phyloP scores from a whole-genome alignment of 371 early-diverging fungal species.

The Conidiobolus coronatus region DNA sequence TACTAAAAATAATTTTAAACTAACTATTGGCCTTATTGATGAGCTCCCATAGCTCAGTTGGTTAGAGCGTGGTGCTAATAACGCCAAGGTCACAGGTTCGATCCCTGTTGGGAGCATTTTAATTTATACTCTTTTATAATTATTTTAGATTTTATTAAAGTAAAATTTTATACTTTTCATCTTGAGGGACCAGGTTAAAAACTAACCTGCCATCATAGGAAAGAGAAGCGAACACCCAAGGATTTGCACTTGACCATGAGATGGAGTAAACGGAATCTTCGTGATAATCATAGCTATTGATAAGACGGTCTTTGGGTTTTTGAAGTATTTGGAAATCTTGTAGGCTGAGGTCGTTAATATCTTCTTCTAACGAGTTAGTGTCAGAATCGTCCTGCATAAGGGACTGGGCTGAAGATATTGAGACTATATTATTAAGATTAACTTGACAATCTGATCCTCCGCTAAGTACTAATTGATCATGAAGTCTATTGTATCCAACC shows the following conservation, averaged over 20 bases:
- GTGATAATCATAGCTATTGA: slow-evolving; percentile 40
- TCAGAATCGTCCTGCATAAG: slow-evolving; percentile 9
- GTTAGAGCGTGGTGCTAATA: slow-evolving; percentile 29
- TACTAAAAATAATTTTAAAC: no score
- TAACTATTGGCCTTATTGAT: no score
- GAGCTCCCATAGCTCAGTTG: slow-evolving; percentile 20
- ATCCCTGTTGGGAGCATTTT: slow-evolving; percentile 18
- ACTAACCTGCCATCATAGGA: slow-evolving; percentile 82
- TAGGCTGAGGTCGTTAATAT: not conserved
- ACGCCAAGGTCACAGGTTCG: slow-evolving; percentile 26
- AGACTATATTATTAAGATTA: slow-evolving; percentile 54
- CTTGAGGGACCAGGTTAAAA: slow-evolving; percentile 62
- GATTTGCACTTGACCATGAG: slow-evolving; percentile 72
- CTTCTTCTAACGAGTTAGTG: no score
- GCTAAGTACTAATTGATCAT: slow-evolving; percentile 73
- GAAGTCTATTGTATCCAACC: slow-evolving; percentile 58
- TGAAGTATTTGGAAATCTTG: not conserved
- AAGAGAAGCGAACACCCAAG: slow-evolving; percentile 84
- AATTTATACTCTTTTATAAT: not conserved
- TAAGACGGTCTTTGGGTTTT: slow-evolving; percentile 3
- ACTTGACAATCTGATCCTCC: slow-evolving; percentile 69
- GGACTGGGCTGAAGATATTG: slow-evolving; percentile 37
- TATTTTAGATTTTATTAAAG: slow-evolving; percentile 2
- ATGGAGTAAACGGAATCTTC: slow-evolving; percentile 79
- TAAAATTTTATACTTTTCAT: slow-evolving; percentile 76